Evolutionary conservation across 768 basidiomycete species (phyloP), one percentile per base, ranked within the genome.

Genomic region (Suillus brevipes): DNA sequence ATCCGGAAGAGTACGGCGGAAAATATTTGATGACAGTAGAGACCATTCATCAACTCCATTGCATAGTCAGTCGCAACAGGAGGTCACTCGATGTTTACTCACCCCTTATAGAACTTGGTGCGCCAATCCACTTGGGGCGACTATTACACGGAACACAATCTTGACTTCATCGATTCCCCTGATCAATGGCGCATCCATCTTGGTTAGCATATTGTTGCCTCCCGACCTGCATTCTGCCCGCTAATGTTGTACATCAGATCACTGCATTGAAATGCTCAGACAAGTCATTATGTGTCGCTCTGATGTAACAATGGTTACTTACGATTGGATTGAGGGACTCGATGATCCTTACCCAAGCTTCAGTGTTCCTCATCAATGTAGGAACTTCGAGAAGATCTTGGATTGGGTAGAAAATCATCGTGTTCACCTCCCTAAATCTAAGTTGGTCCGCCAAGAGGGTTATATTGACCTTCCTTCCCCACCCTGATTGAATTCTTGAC

Each of bases 271-370:
- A 38, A n/a, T 58, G 9, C n/a, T 65, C 47, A 55, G 66, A 14
- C 64, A 67, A 50, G 37, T 47, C 25, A 13, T 67, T 4, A 65
- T 67, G 66, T 67, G 66, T 23, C 59, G 38, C 23, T 25, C 63
- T 16, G 64, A 67, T 52, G 23, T 63, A 16, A 52, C 47, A 16
- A 65, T 67, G 61, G 57, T 65, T 16, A 23, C 37, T 13, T 67
- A 65, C 38, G 56, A 67, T 58, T 67, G 67, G 67, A 36, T 67
- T 4, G 40, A 47, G 40, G 61, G 40, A 9, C 23, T 20, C 34
- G 23, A 34, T 8, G 31, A 13, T 10, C 53, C 49, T 14, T 50
- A 47, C 45, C 45, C 45, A 47, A 47, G n/a, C 45, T 47, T 47
- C n/a, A 47, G 12, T 10, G n/a, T 47, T 20, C 45, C 45, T 50